Evolutionary conservation across 228 moss, liverwort and hornwort species (phyloP).

Genomic region (Sphagnum magellanicum): DNA sequence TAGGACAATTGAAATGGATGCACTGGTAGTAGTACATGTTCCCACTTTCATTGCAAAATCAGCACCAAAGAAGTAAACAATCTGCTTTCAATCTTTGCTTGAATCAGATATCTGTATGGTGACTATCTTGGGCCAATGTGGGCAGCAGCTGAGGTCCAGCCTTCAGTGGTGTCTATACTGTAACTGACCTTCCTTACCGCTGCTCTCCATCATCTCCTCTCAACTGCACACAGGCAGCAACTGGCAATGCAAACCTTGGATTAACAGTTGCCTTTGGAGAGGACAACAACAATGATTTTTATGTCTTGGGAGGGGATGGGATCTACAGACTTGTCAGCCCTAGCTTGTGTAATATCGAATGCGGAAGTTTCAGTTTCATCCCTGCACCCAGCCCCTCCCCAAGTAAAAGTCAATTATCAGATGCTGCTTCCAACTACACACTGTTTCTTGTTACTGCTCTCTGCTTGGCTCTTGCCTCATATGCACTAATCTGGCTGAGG

Average conservation of each 20-base stretch:
- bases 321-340: slow-evolving; percentile 73
- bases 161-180: slow-evolving; percentile 29
- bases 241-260: slow-evolving; percentile 6
- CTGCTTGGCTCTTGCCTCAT: slow-evolving; percentile 22
- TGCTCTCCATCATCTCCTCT: slow-evolving; percentile 39
- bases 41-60: not conserved
- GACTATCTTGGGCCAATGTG: slow-evolving; percentile 34
- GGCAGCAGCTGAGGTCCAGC: slow-evolving; percentile 30
- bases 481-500: slow-evolving; percentile 37
- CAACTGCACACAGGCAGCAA: slow-evolving; percentile 15
- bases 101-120: slow-evolving; percentile 40
- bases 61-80: not conserved
- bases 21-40: not conserved
- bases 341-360: slow-evolving; percentile 30
- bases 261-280: slow-evolving; percentile 54
- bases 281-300: slow-evolving; percentile 55
- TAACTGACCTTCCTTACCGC: slow-evolving; percentile 11
- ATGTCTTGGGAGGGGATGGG: slow-evolving; percentile 50
- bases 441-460: slow-evolving; percentile 27
- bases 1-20: not conserved
- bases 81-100: not conserved
- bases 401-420: slow-evolving; percentile 14
- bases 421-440: slow-evolving; percentile 21
- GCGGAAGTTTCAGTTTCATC: slow-evolving; percentile 21
- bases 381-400: slow-evolving; percentile 7